Conservation (phyloP, 2,329 filamentous ascomycete species). For the Aulographum hederae region DNA sequence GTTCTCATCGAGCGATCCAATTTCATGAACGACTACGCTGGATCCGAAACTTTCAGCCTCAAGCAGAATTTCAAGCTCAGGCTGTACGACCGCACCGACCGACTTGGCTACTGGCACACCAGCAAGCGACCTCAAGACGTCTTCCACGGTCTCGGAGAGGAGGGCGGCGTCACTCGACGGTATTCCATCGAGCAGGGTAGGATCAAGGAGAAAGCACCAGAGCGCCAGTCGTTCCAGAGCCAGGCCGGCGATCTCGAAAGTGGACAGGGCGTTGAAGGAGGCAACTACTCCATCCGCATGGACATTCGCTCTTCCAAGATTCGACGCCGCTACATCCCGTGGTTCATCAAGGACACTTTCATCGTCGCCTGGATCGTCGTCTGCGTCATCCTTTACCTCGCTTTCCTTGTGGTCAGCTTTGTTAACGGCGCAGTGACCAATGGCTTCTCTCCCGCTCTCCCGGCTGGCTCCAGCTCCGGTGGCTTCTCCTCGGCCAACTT, state of each 20-base stretch:
- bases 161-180: constrained; percentile 30
- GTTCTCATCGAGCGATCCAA: constrained; percentile 67
- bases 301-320: constrained; percentile 32
- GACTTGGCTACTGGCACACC: constrained; percentile 74
- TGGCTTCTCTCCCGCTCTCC: constrained; percentile 56
- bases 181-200: constrained; percentile 32
- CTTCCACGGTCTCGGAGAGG: constrained; percentile 66
- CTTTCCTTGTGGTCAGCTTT: constrained; percentile 60
- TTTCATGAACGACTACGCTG: constrained; percentile 51
- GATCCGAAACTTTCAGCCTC: constrained; percentile 41
- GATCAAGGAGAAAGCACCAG: constrained; percentile 24
- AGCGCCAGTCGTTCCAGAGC: constrained; percentile 4
- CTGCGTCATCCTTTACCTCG: constrained; percentile 18
- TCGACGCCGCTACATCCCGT: constrained; percentile 54
- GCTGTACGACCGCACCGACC: constrained; percentile 40
- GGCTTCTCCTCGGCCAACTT: constrained; percentile 82
- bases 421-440: constrained; percentile 44
- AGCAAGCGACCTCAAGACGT: constrained; percentile 44
- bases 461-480: constrained; percentile 33
- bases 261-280: constrained; percentile 8
- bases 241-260: constrained; percentile 12
- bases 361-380: constrained; percentile 43
- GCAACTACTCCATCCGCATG: constrained; percentile 27
- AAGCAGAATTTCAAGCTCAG: constrained; percentile 36
- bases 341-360: constrained; percentile 50